Percentiles rank a stretch among this genome's conserved stretches.
Evolutionary conservation across 2,329 filamentous ascomycete species (phyloP).

Genomic region (Phymatotrichopsis omnivora): DNA sequence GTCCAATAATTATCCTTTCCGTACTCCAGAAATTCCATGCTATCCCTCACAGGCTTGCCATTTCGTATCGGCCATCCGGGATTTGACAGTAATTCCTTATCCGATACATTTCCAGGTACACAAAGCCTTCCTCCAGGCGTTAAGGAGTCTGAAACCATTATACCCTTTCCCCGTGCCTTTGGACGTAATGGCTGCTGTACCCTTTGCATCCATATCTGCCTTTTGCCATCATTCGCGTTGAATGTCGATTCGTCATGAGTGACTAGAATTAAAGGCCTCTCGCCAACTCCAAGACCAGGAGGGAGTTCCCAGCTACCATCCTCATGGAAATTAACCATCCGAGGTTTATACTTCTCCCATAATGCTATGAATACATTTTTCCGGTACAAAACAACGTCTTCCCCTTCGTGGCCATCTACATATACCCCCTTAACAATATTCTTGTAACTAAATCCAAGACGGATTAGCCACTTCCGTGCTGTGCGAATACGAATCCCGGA

Average conservation of each 20-base stretch:
- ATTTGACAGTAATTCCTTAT: slow-evolving; percentile 1
- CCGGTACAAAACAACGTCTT: slow-evolving; percentile 8
- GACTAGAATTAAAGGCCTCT: slow-evolving; percentile 6
- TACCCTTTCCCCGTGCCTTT: slow-evolving; percentile 7
- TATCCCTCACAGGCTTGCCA: slow-evolving; percentile 2
- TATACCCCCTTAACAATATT: too few species aligned
- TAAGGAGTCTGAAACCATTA: slow-evolving; percentile 12
- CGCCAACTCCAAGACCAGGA: neutral
- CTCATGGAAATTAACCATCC: neutral
- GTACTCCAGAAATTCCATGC: neutral
- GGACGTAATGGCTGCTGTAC: neutral
- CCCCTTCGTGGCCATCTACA: slow-evolving; percentile 8
- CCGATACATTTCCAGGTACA: slow-evolving; percentile 3
- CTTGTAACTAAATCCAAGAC: too few species aligned
- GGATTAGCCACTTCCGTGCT: too few species aligned
- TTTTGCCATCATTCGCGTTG: slow-evolving; percentile 14
- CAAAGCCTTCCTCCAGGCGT: neutral
- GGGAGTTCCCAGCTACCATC: slow-evolving; percentile 5
- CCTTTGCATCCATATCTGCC: slow-evolving; percentile 3
- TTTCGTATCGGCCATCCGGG: neutral
- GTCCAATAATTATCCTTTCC: slow-evolving; percentile 10
- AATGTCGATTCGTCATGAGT: slow-evolving; percentile 15
- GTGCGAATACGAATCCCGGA: too few species aligned
- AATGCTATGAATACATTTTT: slow-evolving; percentile 3
- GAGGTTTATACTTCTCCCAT: neutral